These are phyloP conservation scores for Exophiala alcalophila DNA, from an alignment of 2,329 filamentous ascomycete genomes.

Conservation along the genomic window DNA sequence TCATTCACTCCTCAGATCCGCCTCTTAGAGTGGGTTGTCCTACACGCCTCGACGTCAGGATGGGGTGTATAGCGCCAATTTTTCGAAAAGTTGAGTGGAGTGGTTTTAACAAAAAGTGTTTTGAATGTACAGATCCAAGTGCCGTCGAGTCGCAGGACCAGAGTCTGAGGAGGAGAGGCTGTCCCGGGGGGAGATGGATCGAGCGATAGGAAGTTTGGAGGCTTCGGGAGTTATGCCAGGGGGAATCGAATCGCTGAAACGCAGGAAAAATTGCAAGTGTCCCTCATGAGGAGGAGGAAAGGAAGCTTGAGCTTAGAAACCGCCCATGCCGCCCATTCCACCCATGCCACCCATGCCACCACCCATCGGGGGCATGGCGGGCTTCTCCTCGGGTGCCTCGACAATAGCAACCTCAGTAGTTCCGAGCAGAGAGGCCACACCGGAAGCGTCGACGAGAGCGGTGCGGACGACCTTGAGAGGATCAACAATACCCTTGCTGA, in stretches of 20 bases:
- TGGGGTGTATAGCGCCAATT: slow-evolving; percentile 9
- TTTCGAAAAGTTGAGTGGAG: slow-evolving; percentile 23
- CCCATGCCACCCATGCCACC: slow-evolving; percentile 60
- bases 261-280: slow-evolving; percentile 22
- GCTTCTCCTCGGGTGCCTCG: slow-evolving; percentile 92
- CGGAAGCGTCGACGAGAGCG: slow-evolving; percentile 87
- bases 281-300: neutral
- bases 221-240: slow-evolving; percentile 7
- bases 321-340: slow-evolving; percentile 36
- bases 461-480: slow-evolving; percentile 99
- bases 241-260: slow-evolving; percentile 23
- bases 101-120: too few species aligned
- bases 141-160: neutral
- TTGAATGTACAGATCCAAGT: slow-evolving; percentile 15
- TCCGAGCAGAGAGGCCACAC: slow-evolving; percentile 93
- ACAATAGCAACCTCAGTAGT: slow-evolving; percentile 98
- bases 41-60: too few species aligned
- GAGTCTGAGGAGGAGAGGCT: neutral
- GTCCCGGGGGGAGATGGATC: neutral
- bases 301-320: slow-evolving; percentile 18
- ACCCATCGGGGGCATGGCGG: slow-evolving; percentile 50
- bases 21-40: too few species aligned
- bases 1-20: too few species aligned
- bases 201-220: neutral
- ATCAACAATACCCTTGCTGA: slow-evolving; percentile 91